A percentile compares a stretch with the other conserved stretches of the same genome.
These are phyloP conservation scores for Dendryphion nanum DNA, from an alignment of 2,329 filamentous ascomycete genomes.

Conservation along the genomic window DNA sequence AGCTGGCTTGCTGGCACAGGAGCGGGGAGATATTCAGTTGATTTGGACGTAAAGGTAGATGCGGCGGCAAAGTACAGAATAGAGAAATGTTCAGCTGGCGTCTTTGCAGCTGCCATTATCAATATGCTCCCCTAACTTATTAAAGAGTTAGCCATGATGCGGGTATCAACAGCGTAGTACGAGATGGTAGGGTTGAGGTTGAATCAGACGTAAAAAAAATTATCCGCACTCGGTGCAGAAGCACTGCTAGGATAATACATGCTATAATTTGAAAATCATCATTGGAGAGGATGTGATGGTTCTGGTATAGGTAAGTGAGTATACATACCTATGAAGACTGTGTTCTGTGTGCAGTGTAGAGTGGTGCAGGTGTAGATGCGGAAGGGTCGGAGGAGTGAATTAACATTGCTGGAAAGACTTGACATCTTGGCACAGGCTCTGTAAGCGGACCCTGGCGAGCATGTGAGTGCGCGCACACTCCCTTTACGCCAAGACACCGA, in stretches of 20 bases:
- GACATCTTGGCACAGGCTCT: no score
- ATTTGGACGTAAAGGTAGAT: slow-evolving; percentile 67
- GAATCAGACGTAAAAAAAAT: slow-evolving; percentile 27
- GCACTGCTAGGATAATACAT: slow-evolving; percentile 50
- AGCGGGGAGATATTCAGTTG: slow-evolving; percentile 64
- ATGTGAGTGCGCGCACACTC: no score
- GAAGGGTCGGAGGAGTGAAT: no score
- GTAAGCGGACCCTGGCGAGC: no score
- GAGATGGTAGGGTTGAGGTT: no score
- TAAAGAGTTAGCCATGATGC: neutral
- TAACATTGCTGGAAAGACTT: no score
- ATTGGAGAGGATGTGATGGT: slow-evolving; percentile 20
- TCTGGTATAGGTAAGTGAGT: no score
- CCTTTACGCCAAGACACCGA: neutral
- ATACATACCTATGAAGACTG: neutral
- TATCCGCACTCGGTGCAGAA: slow-evolving; percentile 32
- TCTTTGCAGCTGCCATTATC: slow-evolving; percentile 44
- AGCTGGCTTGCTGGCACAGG: slow-evolving; percentile 63
- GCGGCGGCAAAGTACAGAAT: slow-evolving; percentile 81
- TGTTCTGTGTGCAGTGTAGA: no score
- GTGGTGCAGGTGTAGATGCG: no score
- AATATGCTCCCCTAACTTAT: no score
- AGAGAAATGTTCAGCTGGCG: slow-evolving; percentile 67
- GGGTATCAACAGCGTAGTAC: no score
- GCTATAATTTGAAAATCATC: slow-evolving; percentile 44